Evolutionary conservation across 2,329 filamentous ascomycete species (phyloP).

Genomic region (Diplodia scrobiculata): DNA sequence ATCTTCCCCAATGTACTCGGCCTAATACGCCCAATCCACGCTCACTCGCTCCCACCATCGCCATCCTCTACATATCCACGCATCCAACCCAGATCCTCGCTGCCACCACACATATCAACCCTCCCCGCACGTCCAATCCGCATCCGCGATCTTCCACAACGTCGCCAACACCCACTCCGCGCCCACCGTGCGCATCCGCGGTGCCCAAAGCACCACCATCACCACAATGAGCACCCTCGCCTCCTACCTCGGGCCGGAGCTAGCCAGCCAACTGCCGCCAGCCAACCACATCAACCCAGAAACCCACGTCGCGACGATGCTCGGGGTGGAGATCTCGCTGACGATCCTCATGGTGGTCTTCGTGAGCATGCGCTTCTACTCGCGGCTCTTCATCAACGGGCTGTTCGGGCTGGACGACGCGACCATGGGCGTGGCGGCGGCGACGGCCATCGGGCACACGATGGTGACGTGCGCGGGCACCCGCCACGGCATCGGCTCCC

Average conservation of each 20-base stretch:
- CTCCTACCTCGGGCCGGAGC: neutral
- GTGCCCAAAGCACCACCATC: neutral
- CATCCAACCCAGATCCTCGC: neutral
- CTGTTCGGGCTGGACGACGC: slow-evolving; percentile 37
- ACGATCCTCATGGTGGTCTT: slow-evolving; percentile 32
- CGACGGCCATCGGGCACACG: slow-evolving; percentile 33
- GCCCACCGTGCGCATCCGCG: neutral
- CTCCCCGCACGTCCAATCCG: neutral
- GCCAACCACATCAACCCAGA: neutral
- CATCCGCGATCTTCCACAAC: neutral
- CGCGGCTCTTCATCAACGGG: slow-evolving; percentile 35
- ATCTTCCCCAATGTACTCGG: neutral
- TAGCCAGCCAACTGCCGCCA: neutral
- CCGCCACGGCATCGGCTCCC: slow-evolving; percentile 36
- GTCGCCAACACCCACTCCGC: neutral
- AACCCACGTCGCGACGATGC: neutral
- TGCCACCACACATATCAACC: neutral
- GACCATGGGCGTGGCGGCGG: slow-evolving; percentile 36
- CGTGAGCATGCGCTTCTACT: slow-evolving; percentile 32
- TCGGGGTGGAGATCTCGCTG: slow-evolving; percentile 35
- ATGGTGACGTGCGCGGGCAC: slow-evolving; percentile 36
- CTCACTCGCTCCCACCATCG: neutral
- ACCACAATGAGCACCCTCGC: neutral
- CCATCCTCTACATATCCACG: neutral
- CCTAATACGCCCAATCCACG: neutral